A percentile compares a stretch with the other conserved stretches of the same genome.
Evolutionary conservation across 2,329 filamentous ascomycete genomes (phyloP).

Genomic region (Neonectria ditissima): DNA sequence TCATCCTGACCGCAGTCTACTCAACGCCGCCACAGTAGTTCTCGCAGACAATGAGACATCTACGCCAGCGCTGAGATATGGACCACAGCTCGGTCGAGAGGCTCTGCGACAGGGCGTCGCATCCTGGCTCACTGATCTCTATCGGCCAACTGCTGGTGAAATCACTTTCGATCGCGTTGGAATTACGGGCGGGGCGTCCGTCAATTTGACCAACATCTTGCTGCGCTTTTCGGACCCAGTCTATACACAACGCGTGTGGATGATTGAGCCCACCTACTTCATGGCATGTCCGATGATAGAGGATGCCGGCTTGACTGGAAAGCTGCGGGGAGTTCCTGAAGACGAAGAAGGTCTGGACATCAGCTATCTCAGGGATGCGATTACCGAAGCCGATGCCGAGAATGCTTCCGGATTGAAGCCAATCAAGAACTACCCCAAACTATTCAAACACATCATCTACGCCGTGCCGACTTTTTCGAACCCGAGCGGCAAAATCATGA

Average conservation of each 20-base stretch:
- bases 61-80: constrained; percentile 4
- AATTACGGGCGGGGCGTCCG: constrained; percentile 75
- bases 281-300: constrained; percentile 74
- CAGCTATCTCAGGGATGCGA: not conserved
- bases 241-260: constrained; percentile 72
- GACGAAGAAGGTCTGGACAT: constrained; percentile 48
- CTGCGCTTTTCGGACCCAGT: constrained; percentile 73
- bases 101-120: constrained; percentile 4
- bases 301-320: constrained; percentile 70
- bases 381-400: not conserved
- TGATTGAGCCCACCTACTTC: constrained; percentile 75
- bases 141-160: not conserved
- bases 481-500: constrained; percentile 74
- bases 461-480: constrained; percentile 78
- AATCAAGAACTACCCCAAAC: constrained; percentile 54
- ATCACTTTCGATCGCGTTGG: constrained; percentile 52
- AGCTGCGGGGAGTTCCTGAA: constrained; percentile 71
- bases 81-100: constrained; percentile 7
- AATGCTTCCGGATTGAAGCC: not conserved
- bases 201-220: constrained; percentile 72
- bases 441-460: constrained; percentile 77
- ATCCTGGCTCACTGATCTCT: constrained; percentile 5
- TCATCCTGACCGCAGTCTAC: not conserved
- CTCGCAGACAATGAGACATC: constrained; percentile 4
- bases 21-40: not conserved